phyloP scores from a whole-genome alignment of 352 stramenopile genomes.

The Pythium pectinolyticum region DNA sequence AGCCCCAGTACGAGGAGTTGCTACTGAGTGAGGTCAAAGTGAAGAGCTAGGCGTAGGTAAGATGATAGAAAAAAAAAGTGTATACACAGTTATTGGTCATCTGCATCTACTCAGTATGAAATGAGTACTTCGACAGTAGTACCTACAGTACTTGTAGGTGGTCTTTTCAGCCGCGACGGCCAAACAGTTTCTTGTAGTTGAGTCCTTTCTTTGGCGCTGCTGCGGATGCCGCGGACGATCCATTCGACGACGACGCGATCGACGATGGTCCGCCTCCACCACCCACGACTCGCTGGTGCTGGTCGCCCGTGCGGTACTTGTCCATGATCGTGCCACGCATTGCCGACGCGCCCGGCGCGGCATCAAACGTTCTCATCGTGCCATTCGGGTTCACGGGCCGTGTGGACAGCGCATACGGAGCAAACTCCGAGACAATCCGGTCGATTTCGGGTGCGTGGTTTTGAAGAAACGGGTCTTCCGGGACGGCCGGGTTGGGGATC shows the following conservation, averaged over 20 bases:
- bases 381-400: constrained; percentile 14
- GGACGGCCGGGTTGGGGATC: constrained; percentile 11
- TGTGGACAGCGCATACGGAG: constrained; percentile 10
- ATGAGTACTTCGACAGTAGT: too few species aligned
- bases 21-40: constrained; percentile 19
- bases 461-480: constrained; percentile 74
- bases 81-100: constrained; percentile 12
- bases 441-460: constrained; percentile 59
- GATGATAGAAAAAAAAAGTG: not conserved
- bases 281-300: constrained; percentile 4
- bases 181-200: constrained; percentile 33
- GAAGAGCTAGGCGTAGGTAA: not conserved
- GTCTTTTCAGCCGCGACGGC: constrained; percentile 11
- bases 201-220: constrained; percentile 6
- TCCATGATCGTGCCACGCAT: constrained; percentile 34
- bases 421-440: constrained; percentile 54
- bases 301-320: constrained; percentile 17
- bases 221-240: constrained; percentile 8
- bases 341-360: constrained; percentile 14
- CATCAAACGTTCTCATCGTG: constrained; percentile 17
- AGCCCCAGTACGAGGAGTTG: constrained; percentile 27
- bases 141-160: not conserved
- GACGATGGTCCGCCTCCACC: too few species aligned
- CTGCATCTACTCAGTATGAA: too few species aligned
- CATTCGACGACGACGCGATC: constrained; percentile 3